Evolutionary conservation across 331 rosid species (phyloP).

Genomic region (Pyrus hybrid): DNA sequence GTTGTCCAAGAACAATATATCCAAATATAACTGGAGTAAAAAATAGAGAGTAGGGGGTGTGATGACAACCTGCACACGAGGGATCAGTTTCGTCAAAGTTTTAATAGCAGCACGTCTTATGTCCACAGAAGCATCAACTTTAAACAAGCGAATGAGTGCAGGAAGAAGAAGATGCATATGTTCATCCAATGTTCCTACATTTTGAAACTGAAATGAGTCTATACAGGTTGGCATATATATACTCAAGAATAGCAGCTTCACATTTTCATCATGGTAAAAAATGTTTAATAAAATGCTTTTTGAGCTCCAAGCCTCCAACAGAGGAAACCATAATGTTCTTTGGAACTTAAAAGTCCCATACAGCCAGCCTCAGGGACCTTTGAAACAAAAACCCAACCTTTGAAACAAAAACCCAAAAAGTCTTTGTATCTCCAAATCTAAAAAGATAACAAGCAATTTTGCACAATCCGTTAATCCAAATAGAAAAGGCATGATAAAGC

Average conservation of each 20-base stretch:
- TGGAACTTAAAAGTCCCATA: neutral
- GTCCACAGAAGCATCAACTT: slow-evolving; percentile 83
- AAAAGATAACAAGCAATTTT: neutral
- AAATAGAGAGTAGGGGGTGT: neutral
- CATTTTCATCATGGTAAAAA: neutral
- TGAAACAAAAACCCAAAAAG: neutral
- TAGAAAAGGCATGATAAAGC: neutral
- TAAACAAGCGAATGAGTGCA: slow-evolving; percentile 82
- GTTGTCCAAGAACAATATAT: neutral
- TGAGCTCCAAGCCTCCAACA: neutral
- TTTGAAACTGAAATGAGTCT: slow-evolving; percentile 9
- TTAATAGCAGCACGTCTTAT: slow-evolving; percentile 86
- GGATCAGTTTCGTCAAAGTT: slow-evolving; percentile 84
- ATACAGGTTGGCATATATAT: neutral
- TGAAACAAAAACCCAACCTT: too few species aligned
- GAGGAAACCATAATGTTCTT: neutral
- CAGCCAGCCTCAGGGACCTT: neutral
- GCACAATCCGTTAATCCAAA: neutral
- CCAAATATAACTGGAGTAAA: neutral
- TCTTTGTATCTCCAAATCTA: neutral
- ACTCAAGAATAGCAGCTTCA: neutral
- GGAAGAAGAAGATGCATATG: slow-evolving; percentile 99
- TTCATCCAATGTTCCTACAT: slow-evolving; percentile 93
- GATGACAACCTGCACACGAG: slow-evolving; percentile 77
- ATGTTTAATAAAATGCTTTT: neutral